Evolutionary conservation across 2,329 filamentous ascomycete genomes (phyloP).

Genomic region (Coniochaeta ligniaria): DNA sequence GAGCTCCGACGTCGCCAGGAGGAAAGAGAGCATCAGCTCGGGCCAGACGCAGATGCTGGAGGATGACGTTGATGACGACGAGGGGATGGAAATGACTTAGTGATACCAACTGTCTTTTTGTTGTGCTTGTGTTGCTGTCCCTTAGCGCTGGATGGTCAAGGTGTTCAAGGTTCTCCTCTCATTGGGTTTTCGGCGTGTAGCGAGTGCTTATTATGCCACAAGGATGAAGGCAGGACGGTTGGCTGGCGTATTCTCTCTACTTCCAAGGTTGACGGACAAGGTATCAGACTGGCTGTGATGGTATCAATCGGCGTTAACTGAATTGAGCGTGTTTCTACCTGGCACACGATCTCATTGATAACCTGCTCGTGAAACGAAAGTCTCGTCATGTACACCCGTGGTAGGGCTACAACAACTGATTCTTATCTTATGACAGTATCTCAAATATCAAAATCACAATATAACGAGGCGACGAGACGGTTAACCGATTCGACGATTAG

Average conservation of each 20-base stretch:
- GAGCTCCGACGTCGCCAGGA: constrained; percentile 25
- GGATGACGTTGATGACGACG: constrained; percentile 53
- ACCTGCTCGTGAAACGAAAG: background rate
- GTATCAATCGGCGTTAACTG: background rate
- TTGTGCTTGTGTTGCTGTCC: background rate
- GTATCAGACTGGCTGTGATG: background rate
- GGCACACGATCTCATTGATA: background rate
- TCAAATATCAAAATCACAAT: too few relatives aligned
- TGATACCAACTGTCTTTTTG: background rate
- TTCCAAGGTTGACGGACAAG: background rate
- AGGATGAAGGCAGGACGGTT: background rate
- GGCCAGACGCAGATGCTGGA: constrained; percentile 49
- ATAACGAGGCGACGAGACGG: too few relatives aligned
- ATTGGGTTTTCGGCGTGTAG: background rate
- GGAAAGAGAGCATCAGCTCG: constrained; percentile 56
- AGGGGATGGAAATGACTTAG: constrained; percentile 38
- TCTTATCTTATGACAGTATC: too few relatives aligned
- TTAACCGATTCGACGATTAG: too few relatives aligned
- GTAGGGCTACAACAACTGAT: too few relatives aligned
- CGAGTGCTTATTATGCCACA: background rate
- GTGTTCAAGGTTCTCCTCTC: background rate
- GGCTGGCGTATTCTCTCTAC: background rate
- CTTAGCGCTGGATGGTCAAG: background rate
- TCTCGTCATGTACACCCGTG: too few relatives aligned
- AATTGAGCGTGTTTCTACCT: background rate